Evolutionary conservation across 1,284 basidiomycete genomes (phyloP), one percentile per base, ranked within the genome.

Genomic region (Irpex sp.): DNA sequence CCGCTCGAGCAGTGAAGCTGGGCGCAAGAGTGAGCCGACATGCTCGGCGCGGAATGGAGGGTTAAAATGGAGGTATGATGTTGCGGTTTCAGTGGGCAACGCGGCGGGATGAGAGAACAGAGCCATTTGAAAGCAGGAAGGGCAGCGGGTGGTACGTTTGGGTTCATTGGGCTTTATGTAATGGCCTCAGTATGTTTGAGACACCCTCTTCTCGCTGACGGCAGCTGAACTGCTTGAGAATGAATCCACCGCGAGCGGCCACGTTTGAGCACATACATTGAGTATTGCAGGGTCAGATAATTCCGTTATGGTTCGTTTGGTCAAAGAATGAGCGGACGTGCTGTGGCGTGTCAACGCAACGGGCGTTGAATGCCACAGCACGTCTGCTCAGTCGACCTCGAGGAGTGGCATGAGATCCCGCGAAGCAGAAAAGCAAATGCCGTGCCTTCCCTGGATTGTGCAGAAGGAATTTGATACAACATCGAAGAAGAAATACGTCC

Each of bases 21-120:
- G 80, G 13, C 82, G 78, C 26, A 82, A 76, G 66, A 84, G 77
- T 11, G 79, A 81, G 35, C 80, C 80, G 62, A 81, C 70, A 62
- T 79, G 78, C 54, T 79, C 78, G 4, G 75, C 77, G 39, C 75
- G 77, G 64, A 73, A 76, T 11, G 76, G 75, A 11, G 72, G 73
- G 58, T 68, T 65, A 6, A 69, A 55, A 43, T 65, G 68, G 31
- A 69, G 47, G 47, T 58, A 51, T n/a, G 62, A 61, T 15, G 57
- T 57, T 5, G 60, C 53, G 2, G 26, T 8, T 35, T 55, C 53
- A 17, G 49, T 17, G 17, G 26, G 13, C 33, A 35, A 35, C 9
- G 21, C 53, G 3, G 53, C 6, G 31, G 53, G 26, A 21, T 33
- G 53, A 6, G 33, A 19, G 26, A 35, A 15, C 21, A 21, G 9